Percentiles rank a stretch among this genome's conserved stretches.
phyloP scores from a whole-genome alignment of 1,284 basidiomycete species.

The Chiua sp. region DNA sequence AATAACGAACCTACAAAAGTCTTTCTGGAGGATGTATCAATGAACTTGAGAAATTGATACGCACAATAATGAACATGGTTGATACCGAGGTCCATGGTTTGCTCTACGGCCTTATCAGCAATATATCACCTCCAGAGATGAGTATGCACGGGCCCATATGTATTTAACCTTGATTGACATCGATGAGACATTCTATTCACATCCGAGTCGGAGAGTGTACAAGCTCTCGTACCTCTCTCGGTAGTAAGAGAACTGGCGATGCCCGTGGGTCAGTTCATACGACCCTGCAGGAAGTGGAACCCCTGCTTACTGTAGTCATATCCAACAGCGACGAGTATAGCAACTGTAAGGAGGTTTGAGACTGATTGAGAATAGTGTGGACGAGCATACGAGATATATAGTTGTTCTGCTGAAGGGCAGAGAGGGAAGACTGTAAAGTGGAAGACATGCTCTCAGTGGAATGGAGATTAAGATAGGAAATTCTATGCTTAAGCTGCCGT shows the following conservation, averaged over 20 bases:
- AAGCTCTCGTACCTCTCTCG: no score
- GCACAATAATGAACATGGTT: slow-evolving; percentile 6
- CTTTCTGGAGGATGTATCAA: not conserved
- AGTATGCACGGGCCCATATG: slow-evolving; percentile 6
- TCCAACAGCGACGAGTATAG: not conserved
- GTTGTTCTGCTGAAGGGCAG: not conserved
- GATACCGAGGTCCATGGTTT: slow-evolving; percentile 15
- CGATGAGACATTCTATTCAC: not conserved
- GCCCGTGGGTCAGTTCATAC: no score
- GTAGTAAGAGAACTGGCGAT: no score
- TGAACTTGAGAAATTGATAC: not conserved
- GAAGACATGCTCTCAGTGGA: no score
- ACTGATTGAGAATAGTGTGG: no score
- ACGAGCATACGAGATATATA: not conserved
- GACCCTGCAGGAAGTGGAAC: not conserved
- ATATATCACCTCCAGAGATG: not conserved
- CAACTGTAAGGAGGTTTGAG: not conserved
- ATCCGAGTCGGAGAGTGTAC: no score
- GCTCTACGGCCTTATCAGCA: slow-evolving; percentile 2
- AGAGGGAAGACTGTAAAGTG: no score
- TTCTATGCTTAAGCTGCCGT: no score
- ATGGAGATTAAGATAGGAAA: no score
- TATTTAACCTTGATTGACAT: slow-evolving; percentile 11
- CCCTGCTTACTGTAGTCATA: not conserved
- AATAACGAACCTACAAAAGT: not conserved